phyloP scores from a whole-genome alignment of 768 basidiomycete genomes.

The Boletus rubroflammeus region DNA sequence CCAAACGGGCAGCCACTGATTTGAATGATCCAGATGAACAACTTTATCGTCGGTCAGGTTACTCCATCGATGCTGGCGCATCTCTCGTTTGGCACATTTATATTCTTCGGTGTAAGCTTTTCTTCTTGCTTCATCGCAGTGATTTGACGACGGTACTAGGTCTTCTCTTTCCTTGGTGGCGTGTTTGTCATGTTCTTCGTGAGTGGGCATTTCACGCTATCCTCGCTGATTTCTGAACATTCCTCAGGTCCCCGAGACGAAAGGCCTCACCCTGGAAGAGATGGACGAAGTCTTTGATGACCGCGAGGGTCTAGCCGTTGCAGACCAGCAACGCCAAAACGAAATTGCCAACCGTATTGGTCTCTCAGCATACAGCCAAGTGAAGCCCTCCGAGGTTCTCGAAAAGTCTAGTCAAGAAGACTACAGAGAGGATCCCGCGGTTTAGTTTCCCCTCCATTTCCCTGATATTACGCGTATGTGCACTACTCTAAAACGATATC shows the following conservation, averaged over 20 bases:
- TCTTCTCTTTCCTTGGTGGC: conserved; percentile 65
- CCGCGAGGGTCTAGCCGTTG: conserved; percentile 46
- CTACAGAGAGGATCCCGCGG: not conserved
- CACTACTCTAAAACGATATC: not conserved
- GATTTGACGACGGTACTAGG: conserved; percentile 31
- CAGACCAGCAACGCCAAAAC: conserved; percentile 49
- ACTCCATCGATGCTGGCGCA: conserved; percentile 71
- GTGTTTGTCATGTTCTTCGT: conserved; percentile 65
- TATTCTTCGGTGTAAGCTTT: conserved; percentile 64
- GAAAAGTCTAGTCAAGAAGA: conserved; percentile 18
- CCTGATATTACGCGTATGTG: not conserved
- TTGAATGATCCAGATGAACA: conserved; percentile 55
- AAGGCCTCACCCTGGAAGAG: conserved; percentile 70
- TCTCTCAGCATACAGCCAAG: conserved; percentile 37
- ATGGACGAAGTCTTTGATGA: conserved; percentile 78
- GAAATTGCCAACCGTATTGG: conserved; percentile 64
- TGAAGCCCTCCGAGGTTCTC: conserved; percentile 11
- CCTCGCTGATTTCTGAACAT: not conserved
- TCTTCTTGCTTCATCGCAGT: not conserved
- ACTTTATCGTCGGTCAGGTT: conserved; percentile 55
- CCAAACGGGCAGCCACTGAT: not conserved
- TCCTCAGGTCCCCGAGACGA: conserved; percentile 63
- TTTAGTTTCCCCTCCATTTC: not conserved
- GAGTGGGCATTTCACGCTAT: conserved; percentile 20
- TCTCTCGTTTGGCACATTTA: conserved; percentile 66